Base-by-base conservation (phyloP, 495 filamentous ascomycete genomes). In the Geoglossum glabrum region DNA sequence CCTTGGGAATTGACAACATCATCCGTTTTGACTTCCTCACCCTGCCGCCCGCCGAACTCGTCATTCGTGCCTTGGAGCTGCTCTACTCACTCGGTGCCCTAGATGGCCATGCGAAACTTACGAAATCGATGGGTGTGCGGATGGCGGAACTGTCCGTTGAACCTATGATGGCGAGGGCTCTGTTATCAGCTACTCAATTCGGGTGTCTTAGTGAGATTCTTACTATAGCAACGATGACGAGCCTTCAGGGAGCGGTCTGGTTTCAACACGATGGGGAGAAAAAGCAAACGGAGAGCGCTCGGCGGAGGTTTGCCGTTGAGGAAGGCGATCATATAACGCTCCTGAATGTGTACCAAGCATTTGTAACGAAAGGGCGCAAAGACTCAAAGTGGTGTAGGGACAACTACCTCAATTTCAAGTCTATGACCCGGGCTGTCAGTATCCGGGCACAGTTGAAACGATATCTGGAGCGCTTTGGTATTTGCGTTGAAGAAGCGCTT, bases 141-240 rank as follows among this genome's bases (percentile, higher is more conserved):
- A 96, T 99, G 88, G 92, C 93, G 8, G 93, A 97, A 69, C 75
- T 99, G 59, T 84, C 90, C 0, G 79, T 97, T 17, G 89, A 95
- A 62, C 93, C 93, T 0, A 96, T 96, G 90, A 90, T 96, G 81
- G 86, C 81, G 15, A 95, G 90, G 68, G 88, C 86, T 7, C 76
- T 96, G 9, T 79, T 96, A 17, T 78, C 80, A n/a, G 86, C 87
- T 0, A 70, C 80, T 1, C 71, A 73, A 17, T 92, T 95, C 68
- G 74, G 74, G 30, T 96, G 90, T 64, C 68, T 89, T 30, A 84
- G 81, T 64, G 90, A 95, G 68, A 84, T 96, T 25, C 73, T 99
- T 17, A 83, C 82, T 7, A 94, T 97, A 63, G 90, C 93, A 28
- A 89, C 92, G 36, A 97, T 99, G 93, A 86, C 86, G 34, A 92